Conservation (phyloP, 1,284 basidiomycete genomes). For the Ustilago vetiveriae region DNA sequence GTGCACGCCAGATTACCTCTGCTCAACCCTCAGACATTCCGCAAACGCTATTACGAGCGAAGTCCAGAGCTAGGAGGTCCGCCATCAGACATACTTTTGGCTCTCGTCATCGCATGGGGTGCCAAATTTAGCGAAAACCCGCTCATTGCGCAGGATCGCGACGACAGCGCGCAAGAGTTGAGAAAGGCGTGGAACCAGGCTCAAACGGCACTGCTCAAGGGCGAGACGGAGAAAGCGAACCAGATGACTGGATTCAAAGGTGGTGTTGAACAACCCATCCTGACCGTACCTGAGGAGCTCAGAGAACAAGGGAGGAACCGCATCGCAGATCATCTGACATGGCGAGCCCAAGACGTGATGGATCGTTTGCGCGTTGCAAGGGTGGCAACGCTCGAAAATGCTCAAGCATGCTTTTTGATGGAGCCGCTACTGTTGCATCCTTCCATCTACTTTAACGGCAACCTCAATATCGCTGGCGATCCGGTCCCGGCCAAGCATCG, state of each 20-base stretch:
- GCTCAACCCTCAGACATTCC: constrained; percentile 47
- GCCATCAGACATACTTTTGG: constrained; percentile 77
- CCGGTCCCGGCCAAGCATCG: constrained; percentile 33
- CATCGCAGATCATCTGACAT: constrained; percentile 79
- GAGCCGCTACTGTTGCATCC: constrained; percentile 48
- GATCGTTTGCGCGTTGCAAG: constrained; percentile 85
- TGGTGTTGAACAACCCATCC: constrained; percentile 47
- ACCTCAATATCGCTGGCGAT: constrained; percentile 25
- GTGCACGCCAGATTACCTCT: constrained; percentile 54
- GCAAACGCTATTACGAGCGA: constrained; percentile 40
- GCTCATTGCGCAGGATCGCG: constrained; percentile 79
- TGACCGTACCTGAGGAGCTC: constrained; percentile 40
- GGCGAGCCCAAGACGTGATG: constrained; percentile 69
- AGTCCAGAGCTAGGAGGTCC: constrained; percentile 40
- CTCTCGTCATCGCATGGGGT: constrained; percentile 89
- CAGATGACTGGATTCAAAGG: constrained; percentile 48
- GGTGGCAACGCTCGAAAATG: constrained; percentile 80
- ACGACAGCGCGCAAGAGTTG: constrained; percentile 70
- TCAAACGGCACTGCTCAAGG: constrained; percentile 35
- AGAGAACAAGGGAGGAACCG: constrained; percentile 73
- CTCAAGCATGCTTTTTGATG: constrained; percentile 66
- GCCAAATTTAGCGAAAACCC: constrained; percentile 89
- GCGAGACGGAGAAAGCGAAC: constrained; percentile 38
- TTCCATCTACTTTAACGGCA: constrained; percentile 35
- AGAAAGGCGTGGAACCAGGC: constrained; percentile 36